Percentiles rank a stretch among this genome's conserved stretches.
Conservation (phyloP, 495 filamentous ascomycete genomes). For the Penicillium lividum region DNA sequence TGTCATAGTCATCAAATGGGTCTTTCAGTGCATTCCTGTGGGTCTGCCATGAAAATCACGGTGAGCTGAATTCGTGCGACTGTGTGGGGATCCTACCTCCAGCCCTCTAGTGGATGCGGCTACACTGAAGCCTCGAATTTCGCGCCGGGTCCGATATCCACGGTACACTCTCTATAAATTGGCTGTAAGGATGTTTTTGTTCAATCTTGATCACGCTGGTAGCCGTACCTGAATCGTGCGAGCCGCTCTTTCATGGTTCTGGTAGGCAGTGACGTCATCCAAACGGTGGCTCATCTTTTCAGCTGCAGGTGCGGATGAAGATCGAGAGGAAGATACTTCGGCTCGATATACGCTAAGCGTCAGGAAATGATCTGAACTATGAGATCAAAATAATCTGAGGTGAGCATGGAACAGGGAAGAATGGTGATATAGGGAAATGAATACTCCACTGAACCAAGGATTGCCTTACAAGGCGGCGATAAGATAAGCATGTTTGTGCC, state of each 20-base stretch:
- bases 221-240: conserved; percentile 49
- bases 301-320: neutral
- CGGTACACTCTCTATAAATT: conserved; percentile 63
- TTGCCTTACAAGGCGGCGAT: neutral
- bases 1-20: conserved; percentile 28
- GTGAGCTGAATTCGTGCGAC: neutral
- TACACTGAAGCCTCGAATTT: conserved; percentile 62
- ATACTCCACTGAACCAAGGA: neutral
- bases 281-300: neutral
- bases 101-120: conserved; percentile 69
- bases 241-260: conserved; percentile 42
- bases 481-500: neutral
- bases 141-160: conserved; percentile 67
- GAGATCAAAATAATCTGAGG: no score
- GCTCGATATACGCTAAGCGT: neutral
- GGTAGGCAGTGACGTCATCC: conserved; percentile 30
- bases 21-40: conserved; percentile 40
- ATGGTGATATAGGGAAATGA: neutral
- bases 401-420: neutral
- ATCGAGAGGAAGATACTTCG: neutral
- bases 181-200: neutral
- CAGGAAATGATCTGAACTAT: no score
- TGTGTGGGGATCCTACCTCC: conserved; percentile 40
- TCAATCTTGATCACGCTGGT: neutral
- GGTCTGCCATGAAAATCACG: neutral